A percentile compares a stretch with the other conserved stretches of the same genome.
Conservation (phyloP, 75 land plant species). For the Sequoia sempervirens region DNA sequence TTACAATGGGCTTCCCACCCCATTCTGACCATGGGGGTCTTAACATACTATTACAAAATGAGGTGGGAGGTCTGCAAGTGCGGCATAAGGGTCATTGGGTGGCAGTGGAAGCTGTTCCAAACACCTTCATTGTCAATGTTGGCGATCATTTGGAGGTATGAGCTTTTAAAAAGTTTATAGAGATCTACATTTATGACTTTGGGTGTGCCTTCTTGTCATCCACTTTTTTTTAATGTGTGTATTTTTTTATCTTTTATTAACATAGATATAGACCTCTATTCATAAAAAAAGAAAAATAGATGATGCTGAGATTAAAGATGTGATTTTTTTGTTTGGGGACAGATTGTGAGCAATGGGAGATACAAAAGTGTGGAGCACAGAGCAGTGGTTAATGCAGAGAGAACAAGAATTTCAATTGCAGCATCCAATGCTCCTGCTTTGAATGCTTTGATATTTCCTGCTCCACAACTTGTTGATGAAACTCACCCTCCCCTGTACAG, state of each 20-base stretch:
- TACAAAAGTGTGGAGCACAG: conserved; percentile 75
- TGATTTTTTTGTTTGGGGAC: neutral
- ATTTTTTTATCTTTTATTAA: too few relatives aligned
- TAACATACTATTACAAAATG: conserved; percentile 49
- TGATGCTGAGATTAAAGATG: neutral
- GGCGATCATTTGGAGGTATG: conserved; percentile 54
- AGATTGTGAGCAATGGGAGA: conserved; percentile 77
- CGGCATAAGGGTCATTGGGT: conserved; percentile 44
- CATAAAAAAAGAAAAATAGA: neutral
- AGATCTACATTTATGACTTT: neutral
- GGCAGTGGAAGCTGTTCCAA: conserved; percentile 39
- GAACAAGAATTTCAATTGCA: conserved; percentile 51
- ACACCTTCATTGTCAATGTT: conserved; percentile 51
- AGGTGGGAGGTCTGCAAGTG: conserved; percentile 54
- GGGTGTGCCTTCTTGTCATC: too few relatives aligned
- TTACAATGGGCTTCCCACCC: conserved; percentile 50
- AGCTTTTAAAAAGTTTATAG: neutral
- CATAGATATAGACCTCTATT: too few relatives aligned
- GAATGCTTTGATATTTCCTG: conserved; percentile 40
- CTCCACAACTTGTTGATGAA: conserved; percentile 34
- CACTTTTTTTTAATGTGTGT: too few relatives aligned
- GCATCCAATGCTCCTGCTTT: conserved; percentile 42
- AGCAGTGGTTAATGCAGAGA: conserved; percentile 45
- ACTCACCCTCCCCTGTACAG: conserved; percentile 28
- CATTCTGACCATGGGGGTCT: conserved; percentile 50